Evolutionary conservation across 2,329 filamentous ascomycete genomes (phyloP), one percentile per base, ranked within the genome.

Genomic region (Alternaria arbusti): DNA sequence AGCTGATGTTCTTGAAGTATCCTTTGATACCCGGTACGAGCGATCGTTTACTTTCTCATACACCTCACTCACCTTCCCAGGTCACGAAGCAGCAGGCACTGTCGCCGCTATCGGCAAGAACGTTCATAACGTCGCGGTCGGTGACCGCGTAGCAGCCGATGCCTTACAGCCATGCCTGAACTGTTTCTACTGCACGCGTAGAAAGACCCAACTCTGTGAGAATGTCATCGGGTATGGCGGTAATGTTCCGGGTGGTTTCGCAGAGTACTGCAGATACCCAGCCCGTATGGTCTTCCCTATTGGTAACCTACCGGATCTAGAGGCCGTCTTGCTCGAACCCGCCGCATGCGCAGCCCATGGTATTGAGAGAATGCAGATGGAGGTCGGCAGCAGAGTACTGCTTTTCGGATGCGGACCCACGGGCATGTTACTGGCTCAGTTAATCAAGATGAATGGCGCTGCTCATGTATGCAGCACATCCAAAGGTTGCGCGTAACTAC

Each of bases 111-210:
- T 87, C 43, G 87, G 86, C 51, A 83, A 83, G 65, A 84, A 87
- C 68, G 88, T 90, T 66, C 87, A 85, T 69, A 85, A 83, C 46
- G 88, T 91, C 79, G 73, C 84, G 54, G 73, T 91, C 59, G 88
- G 89, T 58, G 88, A 90, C 71, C 86, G 88, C 50, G 89, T 91
- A 32, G 84, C 81, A 5, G 81, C 86, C 36, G 87, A 89, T 72
- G 89, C 89, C 77, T 86, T 87, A 15, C 87, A 91, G 77, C 86
- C 91, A 46, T 92, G 90, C 79, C 87, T 87, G 52, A 86, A 89
- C 78, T 92, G 90, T 82, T 91, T 90, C 84, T 91, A 91, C 82
- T 92, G 90, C 82, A 87, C 88, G 67, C 87, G 89, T 60, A 89
- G 90, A 56, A 85, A 91, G 75, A 84, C 87, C 28, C 81, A 92